These are phyloP conservation scores for Tagetes erecta DNA, from an alignment of 129 eudicot genomes.

Conservation along the genomic window DNA sequence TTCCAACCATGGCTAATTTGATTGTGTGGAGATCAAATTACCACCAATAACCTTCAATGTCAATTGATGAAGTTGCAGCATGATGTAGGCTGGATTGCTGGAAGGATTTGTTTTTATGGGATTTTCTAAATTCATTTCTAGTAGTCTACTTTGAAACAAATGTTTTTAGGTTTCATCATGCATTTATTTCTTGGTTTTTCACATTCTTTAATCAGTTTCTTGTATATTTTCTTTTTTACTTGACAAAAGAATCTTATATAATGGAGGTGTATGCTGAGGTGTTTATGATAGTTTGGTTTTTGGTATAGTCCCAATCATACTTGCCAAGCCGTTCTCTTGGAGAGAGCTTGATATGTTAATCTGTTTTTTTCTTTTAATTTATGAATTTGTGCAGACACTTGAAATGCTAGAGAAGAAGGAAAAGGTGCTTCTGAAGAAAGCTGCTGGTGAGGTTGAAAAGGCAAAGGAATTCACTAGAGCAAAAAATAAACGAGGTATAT, in stretches of 20 bases:
- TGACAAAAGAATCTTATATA: neutral
- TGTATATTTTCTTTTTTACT: neutral
- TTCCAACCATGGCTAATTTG: neutral
- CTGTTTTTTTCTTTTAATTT: neutral
- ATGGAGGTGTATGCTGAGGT: neutral
- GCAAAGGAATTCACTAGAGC: constrained; percentile 57
- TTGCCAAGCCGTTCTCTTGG: neutral
- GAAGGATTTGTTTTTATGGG: neutral
- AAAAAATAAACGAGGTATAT: constrained; percentile 53
- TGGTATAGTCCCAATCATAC: neutral
- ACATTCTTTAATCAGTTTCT: neutral
- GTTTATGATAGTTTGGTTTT: neutral
- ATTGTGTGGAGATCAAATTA: neutral
- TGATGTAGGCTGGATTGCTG: neutral
- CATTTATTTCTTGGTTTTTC: neutral
- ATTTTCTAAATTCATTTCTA: neutral
- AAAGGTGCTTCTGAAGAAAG: constrained; percentile 51
- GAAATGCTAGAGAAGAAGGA: constrained; percentile 65
- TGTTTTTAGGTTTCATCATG: constrained; percentile 14
- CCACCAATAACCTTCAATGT: neutral
- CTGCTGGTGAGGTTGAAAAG: constrained; percentile 52
- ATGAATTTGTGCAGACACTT: constrained; percentile 37
- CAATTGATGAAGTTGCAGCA: neutral
- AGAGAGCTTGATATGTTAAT: neutral
- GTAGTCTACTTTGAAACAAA: neutral